These are phyloP conservation scores for Phaseolus lunatus DNA, from an alignment of 306 rosid species.

Conservation along the genomic window DNA sequence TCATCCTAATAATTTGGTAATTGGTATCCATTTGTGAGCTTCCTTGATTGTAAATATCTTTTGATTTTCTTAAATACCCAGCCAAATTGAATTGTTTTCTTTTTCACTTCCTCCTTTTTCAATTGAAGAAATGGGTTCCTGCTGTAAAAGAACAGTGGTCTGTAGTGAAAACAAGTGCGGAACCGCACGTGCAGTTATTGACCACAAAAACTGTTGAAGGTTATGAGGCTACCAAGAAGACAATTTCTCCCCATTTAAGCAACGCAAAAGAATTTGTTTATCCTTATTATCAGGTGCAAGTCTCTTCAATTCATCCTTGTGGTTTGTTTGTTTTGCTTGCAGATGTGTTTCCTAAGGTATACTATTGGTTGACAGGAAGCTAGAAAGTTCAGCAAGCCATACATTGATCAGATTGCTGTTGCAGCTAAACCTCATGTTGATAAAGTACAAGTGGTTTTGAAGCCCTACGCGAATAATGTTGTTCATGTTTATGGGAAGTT, in stretches of 20 bases:
- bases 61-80: conserved; percentile 29
- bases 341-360: conserved; percentile 39
- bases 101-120: conserved; percentile 39
- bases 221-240: conserved; percentile 68
- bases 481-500: conserved; percentile 74
- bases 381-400: conserved; percentile 83
- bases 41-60: conserved; percentile 26
- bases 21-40: conserved; percentile 33
- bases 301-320: not conserved
- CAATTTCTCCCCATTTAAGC: conserved; percentile 69
- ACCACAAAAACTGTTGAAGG: conserved; percentile 64
- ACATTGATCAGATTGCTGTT: conserved; percentile 82
- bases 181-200: conserved; percentile 72
- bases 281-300: conserved; percentile 84
- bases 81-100: conserved; percentile 22
- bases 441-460: conserved; percentile 68
- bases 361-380: conserved; percentile 70
- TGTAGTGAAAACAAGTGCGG: conserved; percentile 62
- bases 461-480: conserved; percentile 70
- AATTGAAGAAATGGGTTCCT: conserved; percentile 82
- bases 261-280: conserved; percentile 73
- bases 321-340: conserved; percentile 24
- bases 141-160: conserved; percentile 68
- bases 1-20: conserved; percentile 27
- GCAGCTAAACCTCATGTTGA: conserved; percentile 86